Evolutionary conservation across 257 asterid genomes (phyloP), one percentile per base, ranked within the genome.

Genomic region (Gentiana macrophylla): DNA sequence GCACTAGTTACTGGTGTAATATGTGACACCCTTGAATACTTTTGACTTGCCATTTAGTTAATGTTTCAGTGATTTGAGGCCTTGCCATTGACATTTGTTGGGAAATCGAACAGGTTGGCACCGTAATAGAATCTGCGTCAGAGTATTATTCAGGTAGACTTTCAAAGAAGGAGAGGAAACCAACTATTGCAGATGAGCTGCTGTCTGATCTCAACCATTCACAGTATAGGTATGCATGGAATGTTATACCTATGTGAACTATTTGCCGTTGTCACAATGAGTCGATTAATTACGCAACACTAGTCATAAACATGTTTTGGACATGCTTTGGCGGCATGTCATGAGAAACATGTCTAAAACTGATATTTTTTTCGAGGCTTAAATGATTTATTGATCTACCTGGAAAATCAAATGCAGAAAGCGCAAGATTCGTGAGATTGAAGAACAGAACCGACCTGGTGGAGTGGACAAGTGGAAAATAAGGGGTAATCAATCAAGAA

Each of bases 391-490:
- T 55, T 45, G 10, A 34, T 49, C 49, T 6, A 43, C 59, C 35
- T 57, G 59, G 53, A 56, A 55, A 50, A 36, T 11, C 48, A 48
- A 24, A 32, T 71, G 60, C 81, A 90, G 98, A 77, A 90, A 86
- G 63, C 96, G 95, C 36, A 90, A 90, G 77, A 95, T 90, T 70
- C 66, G 74, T 3, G 87, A 90, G 83, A 90, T 90, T 70, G 96
- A 86, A 77, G 91, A 79, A 52, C 68, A 69, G 52, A 79, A 80
- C 57, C 74, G 87, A 50, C 89, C 94, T 48, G 91, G 45, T 44
- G 89, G 89, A 51, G 94, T 84, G 51, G 81, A 62, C 63, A 90
- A 86, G 70, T 90, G 98, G 98, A 90, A 82, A 77, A 72, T 41
- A 32, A 71, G 61, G 52, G 82, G 74, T 59, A 65, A 66, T 47